Conservation (phyloP, 805 yeast genomes). For the Wickerhamomyces subpelliculosus region DNA sequence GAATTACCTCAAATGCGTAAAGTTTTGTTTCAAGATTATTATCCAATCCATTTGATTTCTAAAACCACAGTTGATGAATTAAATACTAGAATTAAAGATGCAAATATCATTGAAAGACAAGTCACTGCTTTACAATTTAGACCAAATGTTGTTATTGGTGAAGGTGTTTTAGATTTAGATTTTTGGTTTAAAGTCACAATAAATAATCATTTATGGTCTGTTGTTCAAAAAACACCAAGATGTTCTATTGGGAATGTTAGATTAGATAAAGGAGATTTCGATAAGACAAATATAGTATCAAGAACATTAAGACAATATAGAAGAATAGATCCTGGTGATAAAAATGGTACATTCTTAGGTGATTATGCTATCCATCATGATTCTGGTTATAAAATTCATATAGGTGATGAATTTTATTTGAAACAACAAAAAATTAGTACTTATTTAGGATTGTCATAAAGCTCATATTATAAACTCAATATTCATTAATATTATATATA, state of each 20-base stretch:
- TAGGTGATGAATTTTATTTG: conserved; percentile 28
- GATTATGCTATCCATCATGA: conserved; percentile 13
- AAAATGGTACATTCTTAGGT: conserved; percentile 10
- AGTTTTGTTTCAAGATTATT: conserved; percentile 17
- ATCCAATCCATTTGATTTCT: conserved; percentile 13
- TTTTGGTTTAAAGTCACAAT: conserved; percentile 10
- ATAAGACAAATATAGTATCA: conserved; percentile 11
- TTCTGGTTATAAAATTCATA: conserved; percentile 11
- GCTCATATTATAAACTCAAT: too few relatives aligned
- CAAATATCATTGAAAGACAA: conserved; percentile 3
- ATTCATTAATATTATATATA: too few relatives aligned
- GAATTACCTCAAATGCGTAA: conserved; percentile 4
- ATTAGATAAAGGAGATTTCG: conserved; percentile 11
- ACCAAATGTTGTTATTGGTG: conserved; percentile 12
- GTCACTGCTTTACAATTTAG: conserved; percentile 14
- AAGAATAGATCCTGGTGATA: conserved; percentile 10
- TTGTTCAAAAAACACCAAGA: conserved; percentile 14
- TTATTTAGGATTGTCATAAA: conserved; percentile 21
- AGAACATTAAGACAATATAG: conserved; percentile 11
- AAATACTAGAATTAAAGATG: conserved; percentile 5
- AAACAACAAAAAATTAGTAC: conserved; percentile 51
- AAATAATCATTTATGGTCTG: not conserved
- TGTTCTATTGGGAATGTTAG: conserved; percentile 17
- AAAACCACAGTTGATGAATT: conserved; percentile 9
- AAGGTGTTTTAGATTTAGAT: conserved; percentile 4